A percentile compares a stretch with the other conserved stretches of the same genome.
phyloP scores from a whole-genome alignment of 2,329 filamentous ascomycete species.

The Conoideocrella luteorostrata region DNA sequence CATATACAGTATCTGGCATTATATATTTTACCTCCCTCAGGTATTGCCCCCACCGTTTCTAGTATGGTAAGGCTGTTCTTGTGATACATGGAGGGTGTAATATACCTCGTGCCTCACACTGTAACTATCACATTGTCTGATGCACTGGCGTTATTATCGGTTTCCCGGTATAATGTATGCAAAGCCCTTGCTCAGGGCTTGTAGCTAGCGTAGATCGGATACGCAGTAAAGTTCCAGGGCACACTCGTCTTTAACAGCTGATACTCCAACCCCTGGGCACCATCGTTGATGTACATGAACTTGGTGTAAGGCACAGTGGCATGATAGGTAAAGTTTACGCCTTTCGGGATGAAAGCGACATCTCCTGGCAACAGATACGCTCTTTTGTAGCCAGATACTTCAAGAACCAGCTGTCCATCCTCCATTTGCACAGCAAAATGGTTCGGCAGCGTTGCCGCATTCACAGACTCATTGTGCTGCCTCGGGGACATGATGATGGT shows the following conservation, averaged over 20 bases:
- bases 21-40: no score
- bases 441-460: conserved; percentile 9
- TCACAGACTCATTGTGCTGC: conserved; percentile 10
- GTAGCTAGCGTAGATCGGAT: conserved; percentile 10
- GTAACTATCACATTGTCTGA: no score
- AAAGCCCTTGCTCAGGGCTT: no score
- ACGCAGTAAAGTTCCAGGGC: conserved; percentile 16
- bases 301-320: conserved; percentile 19
- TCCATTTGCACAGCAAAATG: conserved; percentile 20
- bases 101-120: no score
- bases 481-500: conserved; percentile 14
- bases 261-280: conserved; percentile 17
- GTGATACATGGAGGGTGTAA: no score
- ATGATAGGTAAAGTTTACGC: conserved; percentile 15
- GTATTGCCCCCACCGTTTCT: no score
- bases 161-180: no score
- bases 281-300: conserved; percentile 20
- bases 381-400: conserved; percentile 16
- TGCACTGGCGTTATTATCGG: no score
- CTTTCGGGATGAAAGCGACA: conserved; percentile 19
- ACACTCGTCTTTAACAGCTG: conserved; percentile 15
- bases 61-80: no score
- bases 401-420: conserved; percentile 18
- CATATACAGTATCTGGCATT: no score
- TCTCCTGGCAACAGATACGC: conserved; percentile 19